Evolutionary conservation across 2,329 filamentous ascomycete genomes (phyloP).

Genomic region (Fusarium pininemorale): DNA sequence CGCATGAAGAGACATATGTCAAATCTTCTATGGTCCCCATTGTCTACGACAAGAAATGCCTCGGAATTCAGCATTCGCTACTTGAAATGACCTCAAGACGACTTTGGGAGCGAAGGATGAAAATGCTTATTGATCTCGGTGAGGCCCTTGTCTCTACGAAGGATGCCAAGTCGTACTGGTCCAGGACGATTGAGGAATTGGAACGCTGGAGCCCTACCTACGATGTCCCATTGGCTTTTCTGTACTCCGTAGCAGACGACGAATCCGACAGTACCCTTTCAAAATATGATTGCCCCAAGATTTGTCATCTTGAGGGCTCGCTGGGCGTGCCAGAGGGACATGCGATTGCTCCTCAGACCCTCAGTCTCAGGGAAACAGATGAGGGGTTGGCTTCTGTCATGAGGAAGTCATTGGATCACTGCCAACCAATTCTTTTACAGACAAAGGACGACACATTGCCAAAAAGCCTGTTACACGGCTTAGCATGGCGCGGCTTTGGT

Average conservation of each 20-base stretch:
- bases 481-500: conserved; percentile 71
- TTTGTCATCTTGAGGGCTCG: conserved; percentile 56
- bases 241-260: conserved; percentile 59
- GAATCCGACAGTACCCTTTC: conserved; percentile 40
- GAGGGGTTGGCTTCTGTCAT: conserved; percentile 52
- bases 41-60: conserved; percentile 51
- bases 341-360: conserved; percentile 50
- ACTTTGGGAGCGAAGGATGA: conserved; percentile 59
- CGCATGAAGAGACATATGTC: conserved; percentile 58
- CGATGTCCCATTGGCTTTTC: conserved; percentile 61
- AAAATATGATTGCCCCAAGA: conserved; percentile 46
- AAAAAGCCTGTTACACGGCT: conserved; percentile 63
- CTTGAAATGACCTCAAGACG: conserved; percentile 58
- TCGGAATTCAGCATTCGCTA: conserved; percentile 59
- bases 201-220: conserved; percentile 54
- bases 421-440: conserved; percentile 53
- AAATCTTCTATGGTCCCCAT: conserved; percentile 60
- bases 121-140: conserved; percentile 60
- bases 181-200: conserved; percentile 55
- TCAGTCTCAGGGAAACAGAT: conserved; percentile 51
- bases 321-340: conserved; percentile 57
- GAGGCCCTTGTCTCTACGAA: conserved; percentile 54
- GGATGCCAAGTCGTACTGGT: conserved; percentile 59
- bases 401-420: conserved; percentile 50
- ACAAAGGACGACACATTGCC: conserved; percentile 65